Evolutionary conservation across 441 rosid genomes (phyloP), one percentile per base, ranked within the genome.

Genomic region (Sinapis alba): DNA sequence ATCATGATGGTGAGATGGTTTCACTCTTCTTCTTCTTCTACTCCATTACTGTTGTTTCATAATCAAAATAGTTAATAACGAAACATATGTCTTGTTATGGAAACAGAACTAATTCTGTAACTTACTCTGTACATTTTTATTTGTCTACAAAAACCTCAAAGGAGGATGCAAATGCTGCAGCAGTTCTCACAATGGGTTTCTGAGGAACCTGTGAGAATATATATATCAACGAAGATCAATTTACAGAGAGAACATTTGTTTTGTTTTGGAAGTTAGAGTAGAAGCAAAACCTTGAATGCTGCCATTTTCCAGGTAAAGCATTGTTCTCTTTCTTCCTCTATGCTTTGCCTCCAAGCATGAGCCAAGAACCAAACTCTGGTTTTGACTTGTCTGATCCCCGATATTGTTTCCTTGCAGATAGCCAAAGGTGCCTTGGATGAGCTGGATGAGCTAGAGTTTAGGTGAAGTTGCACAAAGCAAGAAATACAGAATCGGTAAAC

Each of bases 241-340:
- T 18, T 13, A 18, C 4, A 72, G 8, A 53, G 26, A 45, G 16
- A 19, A 15, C 11, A n/a, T 13, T 51, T 3, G 69, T 30, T 41
- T 63, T 60, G 24, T 41, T 20, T 67, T 24, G 56, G 66, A 43
- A 6, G 67, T 2, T 20, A 50, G 16, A 5, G 36, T 3, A 74
- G 51, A 50, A 61, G 10, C 9, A 69, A 53, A 24, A 24, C 97
- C 96, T 90, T 91, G 73, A 81, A 81, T 15, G 90, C 74, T 78
- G 83, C 78, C 97, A 91, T 75, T 88, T 94, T 13, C 85, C 60
- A 63, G 98, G 98, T 32, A 82, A 27, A 20, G 90, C 83, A 73
- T 72, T 89, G 66, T 94, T 94, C 82, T 94, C 98, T 83, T 94
- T 94, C 86, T 94, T 92, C 74, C 98, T 92, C 80, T 94, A 92